A percentile compares a stretch with the other conserved stretches of the same genome.
These are phyloP conservation scores for Solanum sitiens DNA, from an alignment of 257 asterid genomes.

Conservation along the genomic window DNA sequence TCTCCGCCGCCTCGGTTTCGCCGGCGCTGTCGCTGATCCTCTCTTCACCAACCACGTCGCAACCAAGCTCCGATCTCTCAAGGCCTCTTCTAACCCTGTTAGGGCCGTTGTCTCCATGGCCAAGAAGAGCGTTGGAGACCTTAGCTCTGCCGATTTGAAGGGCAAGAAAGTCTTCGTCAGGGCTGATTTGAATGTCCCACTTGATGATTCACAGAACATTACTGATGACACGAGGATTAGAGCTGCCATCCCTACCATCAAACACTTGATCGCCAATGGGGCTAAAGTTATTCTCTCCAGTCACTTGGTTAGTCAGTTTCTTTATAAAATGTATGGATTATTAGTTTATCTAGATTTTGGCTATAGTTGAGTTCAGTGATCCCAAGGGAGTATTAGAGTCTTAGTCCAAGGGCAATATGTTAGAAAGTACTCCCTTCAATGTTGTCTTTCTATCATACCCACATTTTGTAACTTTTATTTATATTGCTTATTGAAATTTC, in stretches of 20 bases:
- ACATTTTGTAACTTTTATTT: not conserved
- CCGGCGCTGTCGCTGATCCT: constrained; percentile 35
- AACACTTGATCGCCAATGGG: constrained; percentile 45
- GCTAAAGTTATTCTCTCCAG: constrained; percentile 60
- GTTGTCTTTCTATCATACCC: not conserved
- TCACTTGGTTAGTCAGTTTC: constrained; percentile 39
- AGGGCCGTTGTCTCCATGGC: constrained; percentile 40
- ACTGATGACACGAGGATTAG: constrained; percentile 76
- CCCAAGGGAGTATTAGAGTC: no score
- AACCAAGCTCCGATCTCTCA: constrained; percentile 36
- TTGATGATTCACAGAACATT: constrained; percentile 52
- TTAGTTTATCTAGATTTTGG: not conserved
- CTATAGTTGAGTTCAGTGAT: no score
- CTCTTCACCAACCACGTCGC: constrained; percentile 31
- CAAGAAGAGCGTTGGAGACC: constrained; percentile 68
- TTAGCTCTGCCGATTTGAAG: constrained; percentile 42
- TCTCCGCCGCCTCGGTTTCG: constrained; percentile 37
- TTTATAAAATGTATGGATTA: not conserved
- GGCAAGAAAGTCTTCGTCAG: constrained; percentile 63
- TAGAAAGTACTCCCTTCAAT: not conserved
- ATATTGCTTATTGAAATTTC: not conserved
- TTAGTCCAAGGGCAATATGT: no score
- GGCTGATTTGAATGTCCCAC: constrained; percentile 74
- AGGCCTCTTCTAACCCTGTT: constrained; percentile 22
- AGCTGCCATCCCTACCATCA: constrained; percentile 73